Percentiles rank a stretch among this genome's conserved stretches.
Conservation (phyloP, 202 grass and related monocot genomes). For the Schoenoplectus triqueter region DNA sequence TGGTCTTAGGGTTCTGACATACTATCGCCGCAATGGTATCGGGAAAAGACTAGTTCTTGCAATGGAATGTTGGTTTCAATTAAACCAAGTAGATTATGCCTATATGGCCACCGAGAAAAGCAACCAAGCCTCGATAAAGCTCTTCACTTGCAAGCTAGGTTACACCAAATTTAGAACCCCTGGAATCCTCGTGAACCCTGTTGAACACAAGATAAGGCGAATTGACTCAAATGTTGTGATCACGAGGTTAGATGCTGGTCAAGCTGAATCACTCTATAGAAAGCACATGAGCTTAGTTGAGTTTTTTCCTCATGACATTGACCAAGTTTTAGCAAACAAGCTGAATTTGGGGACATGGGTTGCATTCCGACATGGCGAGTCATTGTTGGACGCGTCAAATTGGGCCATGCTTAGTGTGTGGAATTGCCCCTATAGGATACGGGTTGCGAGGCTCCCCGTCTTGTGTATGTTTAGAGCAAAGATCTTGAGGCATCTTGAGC, state of each 20-base stretch:
- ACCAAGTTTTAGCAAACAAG: conserved; percentile 43
- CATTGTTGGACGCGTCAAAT: background rate
- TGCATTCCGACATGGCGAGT: conserved; percentile 27
- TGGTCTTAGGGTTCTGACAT: conserved; percentile 36
- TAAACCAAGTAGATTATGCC: conserved; percentile 39
- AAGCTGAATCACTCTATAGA: conserved; percentile 38
- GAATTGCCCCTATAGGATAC: conserved; percentile 37
- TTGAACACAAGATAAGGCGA: conserved; percentile 6
- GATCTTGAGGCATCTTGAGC: conserved; percentile 35
- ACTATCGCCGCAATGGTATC: conserved; percentile 34
- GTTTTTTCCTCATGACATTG: conserved; percentile 47
- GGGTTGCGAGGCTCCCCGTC: conserved; percentile 30
- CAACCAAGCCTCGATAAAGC: conserved; percentile 44
- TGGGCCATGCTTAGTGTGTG: conserved; percentile 47
- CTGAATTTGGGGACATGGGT: conserved; percentile 40
- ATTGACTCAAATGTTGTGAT: conserved; percentile 36
- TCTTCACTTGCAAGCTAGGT: conserved; percentile 44
- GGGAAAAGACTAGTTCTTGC: conserved; percentile 33
- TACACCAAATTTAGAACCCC: conserved; percentile 42
- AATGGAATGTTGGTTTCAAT: conserved; percentile 43
- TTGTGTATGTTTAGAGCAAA: conserved; percentile 30
- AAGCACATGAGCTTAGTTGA: conserved; percentile 41
- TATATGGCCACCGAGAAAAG: conserved; percentile 46
- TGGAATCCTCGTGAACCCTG: conserved; percentile 43
- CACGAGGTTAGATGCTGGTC: background rate